Evolutionary conservation across 1,284 basidiomycete species (phyloP), one percentile per base, ranked within the genome.

Genomic region (Cerrena zonata): DNA sequence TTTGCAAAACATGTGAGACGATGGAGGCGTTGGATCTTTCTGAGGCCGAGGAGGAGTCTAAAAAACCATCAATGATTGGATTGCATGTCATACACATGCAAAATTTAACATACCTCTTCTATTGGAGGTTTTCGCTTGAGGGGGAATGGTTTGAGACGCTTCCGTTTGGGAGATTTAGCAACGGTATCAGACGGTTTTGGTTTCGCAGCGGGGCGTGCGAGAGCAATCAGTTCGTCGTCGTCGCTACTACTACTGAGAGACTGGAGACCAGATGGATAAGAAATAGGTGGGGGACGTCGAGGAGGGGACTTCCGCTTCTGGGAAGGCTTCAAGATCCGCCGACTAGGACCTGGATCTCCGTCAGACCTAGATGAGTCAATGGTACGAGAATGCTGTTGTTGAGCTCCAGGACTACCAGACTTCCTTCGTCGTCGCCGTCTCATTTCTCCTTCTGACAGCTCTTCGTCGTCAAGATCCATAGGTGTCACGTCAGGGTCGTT

Each of bases 401-500:
- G 19, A 5, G 7, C 41, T n/a, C 19, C 19, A 22, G 21, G 13
- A 22, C 41, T 42, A 22, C 41, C 19, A 42, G 10, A 22, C 13
- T 3, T 5, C 3, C 41, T 19, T 42, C 41, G 3, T 23, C 41
- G 19, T 22, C 19, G 13, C 41, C 5, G 5, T 18, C 39, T 40
- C 18, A 7, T 7, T 40, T 22, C 39, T 5, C 39, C 21, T 22
- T 40, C 39, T 5, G 19, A 22, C 19, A 7, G 18, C 41, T 42
- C 41, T 22, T 42, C 41, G 21, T 42, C 41, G 21, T 42, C 41
- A n/a, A 42, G 24, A 42, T 42, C 41, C 41, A 23, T 42, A 42
- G 41, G 41, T 7, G 4, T 42, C 19, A 42, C 41, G 4, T 42
- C 41, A 10, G 41, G 41, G 15, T 42, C 41, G 4, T 15, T 23